phyloP scores from a whole-genome alignment of 75 land plant genomes.

The Adiantum capillusveneris region DNA sequence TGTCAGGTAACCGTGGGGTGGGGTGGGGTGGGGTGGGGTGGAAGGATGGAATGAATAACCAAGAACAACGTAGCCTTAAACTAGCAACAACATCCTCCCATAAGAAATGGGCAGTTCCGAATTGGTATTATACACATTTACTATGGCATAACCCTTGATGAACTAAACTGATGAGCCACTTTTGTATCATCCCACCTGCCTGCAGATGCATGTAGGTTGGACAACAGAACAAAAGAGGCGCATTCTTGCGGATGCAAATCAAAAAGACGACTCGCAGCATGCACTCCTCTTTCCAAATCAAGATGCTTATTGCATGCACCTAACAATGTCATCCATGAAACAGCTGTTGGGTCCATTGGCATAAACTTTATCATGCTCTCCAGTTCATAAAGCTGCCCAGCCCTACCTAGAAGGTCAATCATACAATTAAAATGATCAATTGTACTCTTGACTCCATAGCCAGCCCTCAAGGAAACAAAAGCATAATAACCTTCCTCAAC shows the following conservation, averaged over 20 bases:
- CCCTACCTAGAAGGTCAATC: slow-evolving; percentile 47
- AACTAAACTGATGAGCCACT: no score
- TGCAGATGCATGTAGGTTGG: slow-evolving; percentile 51
- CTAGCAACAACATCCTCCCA: no score
- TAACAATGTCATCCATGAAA: slow-evolving; percentile 49
- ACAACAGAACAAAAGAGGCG: slow-evolving; percentile 45
- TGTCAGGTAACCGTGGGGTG: no score
- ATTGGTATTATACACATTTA: no score
- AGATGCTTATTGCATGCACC: slow-evolving; percentile 39
- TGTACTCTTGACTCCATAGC: slow-evolving; percentile 32
- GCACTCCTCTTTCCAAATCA: slow-evolving; percentile 35
- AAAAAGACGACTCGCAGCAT: slow-evolving; percentile 33
- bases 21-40: no score
- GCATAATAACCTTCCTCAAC: slow-evolving; percentile 43
- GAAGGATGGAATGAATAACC: no score
- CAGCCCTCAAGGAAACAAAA: slow-evolving; percentile 25
- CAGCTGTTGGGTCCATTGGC: slow-evolving; percentile 35
- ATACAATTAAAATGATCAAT: slow-evolving; percentile 62
- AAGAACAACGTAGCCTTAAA: no score
- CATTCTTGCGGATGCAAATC: slow-evolving; percentile 41
- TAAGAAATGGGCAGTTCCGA: no score
- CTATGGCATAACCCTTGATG: no score
- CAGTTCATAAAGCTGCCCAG: slow-evolving; percentile 46
- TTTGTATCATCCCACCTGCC: slow-evolving; percentile 16
- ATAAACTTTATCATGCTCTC: slow-evolving; percentile 27